Evolutionary conservation across 331 rosid species (phyloP), one percentile per base, ranked within the genome.

Genomic region (Quercus phellos): DNA sequence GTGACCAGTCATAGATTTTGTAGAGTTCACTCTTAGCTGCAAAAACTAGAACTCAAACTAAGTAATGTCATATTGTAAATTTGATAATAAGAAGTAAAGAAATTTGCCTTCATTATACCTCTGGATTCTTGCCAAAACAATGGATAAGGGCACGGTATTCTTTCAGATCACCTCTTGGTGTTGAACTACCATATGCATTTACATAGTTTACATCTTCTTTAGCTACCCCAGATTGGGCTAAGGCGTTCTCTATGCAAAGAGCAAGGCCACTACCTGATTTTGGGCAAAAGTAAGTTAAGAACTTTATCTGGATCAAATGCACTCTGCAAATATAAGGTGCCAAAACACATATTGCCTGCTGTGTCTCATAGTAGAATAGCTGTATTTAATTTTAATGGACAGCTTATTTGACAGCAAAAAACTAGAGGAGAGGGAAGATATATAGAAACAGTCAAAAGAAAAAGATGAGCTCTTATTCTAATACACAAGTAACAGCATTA

Each of bases 1-100:
- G 73, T 83, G 85, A 21, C 87, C 89, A 10, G 78, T 80, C 81
- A 86, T 83, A 69, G 89, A 83, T 72, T 86, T 86, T 18, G 89
- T 78, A 14, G 87, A 80, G 81, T 86, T 86, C 22, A 83, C 76
- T 72, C 58, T 55, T 2, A 83, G 75, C 89, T 86, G 75, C 72
- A 30, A 50, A 21, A 30, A 19, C 2, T 27, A 29, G 26, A 53
- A 17, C 6, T 11, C 22, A 19, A 6, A 14, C 11, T 35, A 70
- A 58, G 60, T 34, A 66, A 50, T 29, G 70, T 8, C 6, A 30
- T n/a, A 18, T 2, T 24, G 21, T 30, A 30, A 24, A 43, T 50
- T 35, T 9, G 21, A n/a, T 58, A 27, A 29, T 46, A 30, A 7
- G 9, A 72, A 16, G 1, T 21, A 21, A 43, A 12, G 7, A 68